Evolutionary conservation across 495 filamentous ascomycete species (phyloP).

Genomic region (Hypoxylon crocopeplum): DNA sequence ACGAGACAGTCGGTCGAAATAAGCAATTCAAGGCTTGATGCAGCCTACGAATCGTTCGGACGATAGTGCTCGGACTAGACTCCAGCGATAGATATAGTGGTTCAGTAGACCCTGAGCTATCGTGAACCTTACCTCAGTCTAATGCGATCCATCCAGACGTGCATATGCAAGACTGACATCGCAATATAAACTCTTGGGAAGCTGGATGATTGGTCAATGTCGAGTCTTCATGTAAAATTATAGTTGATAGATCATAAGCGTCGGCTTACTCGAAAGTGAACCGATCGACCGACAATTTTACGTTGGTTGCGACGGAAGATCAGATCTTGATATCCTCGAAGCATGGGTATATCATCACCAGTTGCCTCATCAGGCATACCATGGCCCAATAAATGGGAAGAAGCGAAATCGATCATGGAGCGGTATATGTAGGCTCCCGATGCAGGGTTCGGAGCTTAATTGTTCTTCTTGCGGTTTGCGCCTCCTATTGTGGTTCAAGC

Average conservation of each 20-base stretch:
- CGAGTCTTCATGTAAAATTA: slow-evolving; percentile 1
- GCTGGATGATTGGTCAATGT: slow-evolving; percentile 11
- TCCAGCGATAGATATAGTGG: slow-evolving; percentile 1
- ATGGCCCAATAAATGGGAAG: slow-evolving; percentile 10
- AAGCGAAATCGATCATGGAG: not conserved
- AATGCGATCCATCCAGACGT: slow-evolving; percentile 12
- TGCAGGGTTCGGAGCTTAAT: slow-evolving; percentile 29
- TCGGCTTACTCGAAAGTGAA: slow-evolving; percentile 8
- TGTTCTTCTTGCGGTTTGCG: slow-evolving; percentile 20
- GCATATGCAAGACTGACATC: slow-evolving; percentile 16
- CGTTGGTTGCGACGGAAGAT: not conserved
- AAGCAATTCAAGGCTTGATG: slow-evolving; percentile 22
- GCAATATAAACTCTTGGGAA: not conserved
- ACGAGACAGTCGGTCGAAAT: slow-evolving; percentile 3
- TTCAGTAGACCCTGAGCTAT: slow-evolving; percentile 19
- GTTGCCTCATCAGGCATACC: slow-evolving; percentile 2
- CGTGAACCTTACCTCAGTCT: slow-evolving; percentile 16
- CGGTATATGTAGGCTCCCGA: slow-evolving; percentile 23
- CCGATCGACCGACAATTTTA: slow-evolving; percentile 17
- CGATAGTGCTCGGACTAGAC: not conserved
- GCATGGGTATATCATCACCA: slow-evolving; percentile 1
- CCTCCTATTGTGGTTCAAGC: slow-evolving; percentile 4
- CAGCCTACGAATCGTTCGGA: not conserved
- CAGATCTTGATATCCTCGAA: slow-evolving; percentile 15
- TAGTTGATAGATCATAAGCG: slow-evolving; percentile 10